These are phyloP conservation scores for Exophiala dermatitidis DNA, from an alignment of 2,329 filamentous ascomycete genomes.

Conservation along the genomic window DNA sequence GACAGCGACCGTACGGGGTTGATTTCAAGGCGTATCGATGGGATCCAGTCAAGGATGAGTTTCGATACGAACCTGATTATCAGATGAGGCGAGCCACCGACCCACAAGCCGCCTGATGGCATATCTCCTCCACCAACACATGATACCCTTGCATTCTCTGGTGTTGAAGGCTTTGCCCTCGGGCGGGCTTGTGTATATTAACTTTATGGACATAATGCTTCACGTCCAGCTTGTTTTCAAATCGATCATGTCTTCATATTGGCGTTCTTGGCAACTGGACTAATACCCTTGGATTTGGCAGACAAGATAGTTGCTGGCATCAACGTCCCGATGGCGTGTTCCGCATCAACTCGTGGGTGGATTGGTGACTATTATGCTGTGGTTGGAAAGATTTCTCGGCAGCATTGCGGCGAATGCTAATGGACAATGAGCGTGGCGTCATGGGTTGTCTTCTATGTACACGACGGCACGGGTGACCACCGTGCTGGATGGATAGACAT, in stretches of 20 bases:
- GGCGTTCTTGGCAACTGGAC: slow-evolving; percentile 16
- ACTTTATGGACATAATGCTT: not conserved
- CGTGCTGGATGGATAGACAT: no score
- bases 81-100: slow-evolving; percentile 50
- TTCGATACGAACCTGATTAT: slow-evolving; percentile 80
- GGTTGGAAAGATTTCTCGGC: no score
- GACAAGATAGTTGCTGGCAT: slow-evolving; percentile 20
- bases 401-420: no score
- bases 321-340: slow-evolving; percentile 6
- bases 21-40: slow-evolving; percentile 95
- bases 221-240: not conserved
- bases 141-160: slow-evolving; percentile 17
- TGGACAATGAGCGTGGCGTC: slow-evolving; percentile 7
- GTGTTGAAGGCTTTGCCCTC: not conserved
- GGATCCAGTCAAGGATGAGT: slow-evolving; percentile 68
- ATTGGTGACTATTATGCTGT: slow-evolving; percentile 18
- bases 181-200: not conserved
- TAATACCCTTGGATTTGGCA: slow-evolving; percentile 15
- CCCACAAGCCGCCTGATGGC: slow-evolving; percentile 21
- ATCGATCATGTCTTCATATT: not conserved
- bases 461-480: no score
- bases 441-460: not conserved
- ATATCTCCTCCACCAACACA: slow-evolving; percentile 1
- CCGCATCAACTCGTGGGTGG: slow-evolving; percentile 17
- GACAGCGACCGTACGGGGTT: slow-evolving; percentile 81